These are phyloP conservation scores for Boletus sp. DNA, from an alignment of 1,284 basidiomycete species.

Conservation along the genomic window DNA sequence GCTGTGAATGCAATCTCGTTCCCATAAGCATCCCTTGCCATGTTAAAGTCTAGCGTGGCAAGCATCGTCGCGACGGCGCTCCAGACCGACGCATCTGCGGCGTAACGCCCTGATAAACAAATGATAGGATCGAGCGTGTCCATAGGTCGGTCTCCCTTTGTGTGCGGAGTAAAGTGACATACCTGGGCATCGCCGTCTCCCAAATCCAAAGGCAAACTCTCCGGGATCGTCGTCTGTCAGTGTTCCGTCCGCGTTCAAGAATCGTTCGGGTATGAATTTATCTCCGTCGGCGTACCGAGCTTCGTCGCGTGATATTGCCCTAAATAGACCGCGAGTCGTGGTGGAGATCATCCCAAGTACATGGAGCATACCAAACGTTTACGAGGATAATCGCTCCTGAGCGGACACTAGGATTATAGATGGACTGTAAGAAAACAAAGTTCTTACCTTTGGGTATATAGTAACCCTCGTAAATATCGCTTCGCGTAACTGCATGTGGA, in stretches of 20 bases:
- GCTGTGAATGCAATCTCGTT: slow-evolving; percentile 15
- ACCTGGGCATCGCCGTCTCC: slow-evolving; percentile 26
- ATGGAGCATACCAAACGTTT: slow-evolving; percentile 22
- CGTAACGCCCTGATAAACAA: slow-evolving; percentile 17
- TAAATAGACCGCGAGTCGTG: neutral
- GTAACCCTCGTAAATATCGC: slow-evolving; percentile 24
- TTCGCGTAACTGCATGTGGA: slow-evolving; percentile 10
- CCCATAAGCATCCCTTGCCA: slow-evolving; percentile 22
- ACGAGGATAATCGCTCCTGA: slow-evolving; percentile 17
- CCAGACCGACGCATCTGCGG: slow-evolving; percentile 29
- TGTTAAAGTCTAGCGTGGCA: slow-evolving; percentile 21
- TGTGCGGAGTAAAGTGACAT: neutral
- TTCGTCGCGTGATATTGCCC: slow-evolving; percentile 27
- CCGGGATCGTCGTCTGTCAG: slow-evolving; percentile 18
- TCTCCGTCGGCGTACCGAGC: slow-evolving; percentile 18
- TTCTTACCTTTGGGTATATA: slow-evolving; percentile 31
- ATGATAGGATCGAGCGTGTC: neutral
- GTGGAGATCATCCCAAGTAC: neutral
- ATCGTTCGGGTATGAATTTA: slow-evolving; percentile 28
- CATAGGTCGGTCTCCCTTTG: neutral
- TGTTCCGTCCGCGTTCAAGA: slow-evolving; percentile 19
- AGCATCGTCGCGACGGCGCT: slow-evolving; percentile 24
- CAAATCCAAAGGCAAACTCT: slow-evolving; percentile 26
- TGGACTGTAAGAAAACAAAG: slow-evolving; percentile 9
- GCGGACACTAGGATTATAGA: neutral